Conservation (phyloP, 1,284 basidiomycete species). For the Cryptococcus sp. region DNA sequence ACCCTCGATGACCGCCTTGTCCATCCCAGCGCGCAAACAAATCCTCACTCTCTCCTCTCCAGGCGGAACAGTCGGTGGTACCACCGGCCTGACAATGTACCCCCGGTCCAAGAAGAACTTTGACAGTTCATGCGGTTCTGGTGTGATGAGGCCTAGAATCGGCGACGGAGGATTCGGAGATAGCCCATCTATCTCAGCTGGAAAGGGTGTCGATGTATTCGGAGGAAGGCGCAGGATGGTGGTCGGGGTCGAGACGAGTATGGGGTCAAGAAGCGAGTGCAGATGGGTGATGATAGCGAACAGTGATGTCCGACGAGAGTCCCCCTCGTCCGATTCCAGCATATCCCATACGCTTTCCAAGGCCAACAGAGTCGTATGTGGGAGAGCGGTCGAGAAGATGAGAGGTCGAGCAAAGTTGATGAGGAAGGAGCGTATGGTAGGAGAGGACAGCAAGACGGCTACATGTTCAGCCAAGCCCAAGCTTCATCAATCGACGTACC, state of each 20-base stretch:
- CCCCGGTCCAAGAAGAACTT: constrained; percentile 35
- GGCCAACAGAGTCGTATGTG: constrained; percentile 66
- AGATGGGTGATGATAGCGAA: constrained; percentile 19
- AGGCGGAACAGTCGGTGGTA: constrained; percentile 44
- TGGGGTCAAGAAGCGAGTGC: constrained; percentile 17
- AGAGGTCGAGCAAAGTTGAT: constrained; percentile 89
- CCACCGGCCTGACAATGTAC: constrained; percentile 43
- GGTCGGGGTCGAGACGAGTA: constrained; percentile 21
- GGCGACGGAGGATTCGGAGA: constrained; percentile 49
- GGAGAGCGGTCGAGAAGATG: constrained; percentile 80
- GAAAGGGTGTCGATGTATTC: constrained; percentile 20
- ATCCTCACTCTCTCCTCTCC: constrained; percentile 43
- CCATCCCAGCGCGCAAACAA: constrained; percentile 41
- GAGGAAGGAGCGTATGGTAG: constrained; percentile 71
- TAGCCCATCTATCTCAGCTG: constrained; percentile 10
- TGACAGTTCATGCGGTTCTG: constrained; percentile 54
- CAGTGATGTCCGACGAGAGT: constrained; percentile 40
- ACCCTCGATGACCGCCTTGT: constrained; percentile 16
- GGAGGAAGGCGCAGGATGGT: constrained; percentile 25
- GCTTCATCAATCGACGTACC: constrained; percentile 53
- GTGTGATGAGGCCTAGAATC: constrained; percentile 79
- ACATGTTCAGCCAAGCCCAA: neutral
- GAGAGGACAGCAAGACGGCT: constrained; percentile 74
- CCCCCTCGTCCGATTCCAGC: constrained; percentile 62
- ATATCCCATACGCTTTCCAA: constrained; percentile 72